Evolutionary conservation across 78 protist species (phyloP).

Genomic region (Capsaspora owczarzaki): DNA sequence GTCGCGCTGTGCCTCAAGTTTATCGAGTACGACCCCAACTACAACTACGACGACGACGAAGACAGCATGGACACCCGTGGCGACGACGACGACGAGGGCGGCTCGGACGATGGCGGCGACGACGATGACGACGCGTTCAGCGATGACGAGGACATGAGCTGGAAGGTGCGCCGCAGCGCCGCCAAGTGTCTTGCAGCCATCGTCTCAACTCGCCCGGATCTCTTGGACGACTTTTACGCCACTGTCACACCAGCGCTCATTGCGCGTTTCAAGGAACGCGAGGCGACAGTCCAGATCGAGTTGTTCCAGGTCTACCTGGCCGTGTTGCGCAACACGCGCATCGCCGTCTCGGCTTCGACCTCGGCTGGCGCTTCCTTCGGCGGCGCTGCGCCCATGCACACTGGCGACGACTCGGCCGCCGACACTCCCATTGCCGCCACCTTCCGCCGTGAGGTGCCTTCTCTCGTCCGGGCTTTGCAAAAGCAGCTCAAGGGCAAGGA

Average conservation of each 20-base stretch:
- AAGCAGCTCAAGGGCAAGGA: constrained; percentile 37
- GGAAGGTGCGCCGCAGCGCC: constrained; percentile 76
- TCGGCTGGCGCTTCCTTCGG: too few relatives aligned
- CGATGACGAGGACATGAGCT: constrained; percentile 88
- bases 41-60: constrained; percentile 51
- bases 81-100: constrained; percentile 34
- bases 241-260: constrained; percentile 63
- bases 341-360: too few relatives aligned
- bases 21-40: constrained; percentile 82
- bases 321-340: background rate
- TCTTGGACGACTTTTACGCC: constrained; percentile 19
- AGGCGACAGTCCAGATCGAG: constrained; percentile 66
- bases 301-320: background rate
- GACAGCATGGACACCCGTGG: constrained; percentile 29
- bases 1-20: constrained; percentile 30
- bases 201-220: constrained; percentile 63
- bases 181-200: constrained; percentile 63
- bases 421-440: background rate
- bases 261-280: constrained; percentile 69
- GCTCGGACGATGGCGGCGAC: constrained; percentile 16
- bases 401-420: too few relatives aligned
- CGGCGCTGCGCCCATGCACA: too few relatives aligned
- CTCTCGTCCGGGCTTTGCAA: constrained; percentile 14
- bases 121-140: constrained; percentile 52
- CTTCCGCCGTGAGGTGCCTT: constrained; percentile 12